Percentiles rank a stretch among this genome's conserved stretches.
phyloP scores from a whole-genome alignment of 139 green algal genomes.

The Pleodorina starrii region DNA sequence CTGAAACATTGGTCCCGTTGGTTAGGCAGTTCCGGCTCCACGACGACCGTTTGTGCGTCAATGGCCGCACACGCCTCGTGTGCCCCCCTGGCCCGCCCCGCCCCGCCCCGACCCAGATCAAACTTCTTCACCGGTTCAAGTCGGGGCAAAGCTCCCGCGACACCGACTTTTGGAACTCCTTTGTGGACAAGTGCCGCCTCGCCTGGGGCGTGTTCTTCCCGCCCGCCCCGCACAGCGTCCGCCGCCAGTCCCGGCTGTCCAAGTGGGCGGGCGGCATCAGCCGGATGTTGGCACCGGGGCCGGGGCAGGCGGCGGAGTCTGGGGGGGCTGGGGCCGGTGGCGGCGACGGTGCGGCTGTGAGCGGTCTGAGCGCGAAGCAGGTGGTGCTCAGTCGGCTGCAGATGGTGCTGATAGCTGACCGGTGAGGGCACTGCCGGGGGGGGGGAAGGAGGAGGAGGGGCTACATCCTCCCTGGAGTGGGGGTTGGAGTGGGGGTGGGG shows the following conservation, averaged over 20 bases:
- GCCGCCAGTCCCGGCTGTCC: neutral
- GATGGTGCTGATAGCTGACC: conserved; percentile 63
- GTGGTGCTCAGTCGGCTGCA: conserved; percentile 52
- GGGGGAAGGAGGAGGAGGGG: no score
- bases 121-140: conserved; percentile 41
- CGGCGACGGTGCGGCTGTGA: neutral
- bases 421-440: conserved; percentile 10
- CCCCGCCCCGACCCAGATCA: no score
- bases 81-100: no score
- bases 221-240: neutral
- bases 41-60: no score
- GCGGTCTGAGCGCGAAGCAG: conserved; percentile 15
- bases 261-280: neutral
- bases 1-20: no score
- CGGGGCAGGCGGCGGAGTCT: neutral
- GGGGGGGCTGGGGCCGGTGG: neutral
- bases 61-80: no score
- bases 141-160: neutral
- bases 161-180: conserved; percentile 45
- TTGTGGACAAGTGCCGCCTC: conserved; percentile 57
- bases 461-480: no score
- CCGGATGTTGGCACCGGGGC: neutral
- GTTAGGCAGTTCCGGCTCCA: no score
- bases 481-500: no score
- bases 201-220: conserved; percentile 67